phyloP scores from a whole-genome alignment of 2,329 filamentous ascomycete genomes.

The Scytalidium sp. region DNA sequence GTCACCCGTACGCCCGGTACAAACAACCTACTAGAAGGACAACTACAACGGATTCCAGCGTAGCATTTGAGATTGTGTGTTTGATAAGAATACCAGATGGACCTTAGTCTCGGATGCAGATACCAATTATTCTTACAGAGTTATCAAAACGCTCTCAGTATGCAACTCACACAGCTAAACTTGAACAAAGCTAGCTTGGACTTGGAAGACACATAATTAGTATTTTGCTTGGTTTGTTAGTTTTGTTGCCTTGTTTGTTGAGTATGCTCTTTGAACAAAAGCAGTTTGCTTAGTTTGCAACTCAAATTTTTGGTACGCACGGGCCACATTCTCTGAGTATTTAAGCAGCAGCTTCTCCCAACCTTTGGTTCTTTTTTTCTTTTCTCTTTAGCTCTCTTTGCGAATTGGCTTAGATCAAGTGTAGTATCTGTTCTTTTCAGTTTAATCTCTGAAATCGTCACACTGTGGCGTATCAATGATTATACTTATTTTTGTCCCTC shows the following conservation, averaged over 20 bases:
- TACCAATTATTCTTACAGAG: no score
- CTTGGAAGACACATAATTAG: no score
- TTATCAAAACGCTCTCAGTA: no score
- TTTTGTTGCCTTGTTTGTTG: neutral
- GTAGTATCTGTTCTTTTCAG: slow-evolving; percentile 96
- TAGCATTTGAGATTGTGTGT: no score
- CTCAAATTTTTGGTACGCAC: neutral
- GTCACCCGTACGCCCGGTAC: no score
- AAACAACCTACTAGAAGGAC: no score
- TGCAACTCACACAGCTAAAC: no score
- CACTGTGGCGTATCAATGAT: slow-evolving; percentile 69
- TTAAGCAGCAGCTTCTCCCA: neutral
- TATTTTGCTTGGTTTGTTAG: neutral
- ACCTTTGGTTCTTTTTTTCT: slow-evolving; percentile 38
- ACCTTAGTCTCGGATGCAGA: no score
- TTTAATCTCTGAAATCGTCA: slow-evolving; percentile 88
- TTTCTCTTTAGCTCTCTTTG: slow-evolving; percentile 53
- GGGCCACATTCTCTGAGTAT: neutral
- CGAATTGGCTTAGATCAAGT: slow-evolving; percentile 82
- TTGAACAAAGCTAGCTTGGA: no score
- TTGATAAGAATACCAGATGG: no score
- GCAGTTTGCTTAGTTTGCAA: neutral
- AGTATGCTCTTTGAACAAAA: neutral
- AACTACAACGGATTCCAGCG: no score
- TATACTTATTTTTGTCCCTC: slow-evolving; percentile 72